Evolutionary conservation across 2,329 filamentous ascomycete genomes (phyloP), one percentile per base, ranked within the genome.

Genomic region (Cylindrodendrum hubeiense): DNA sequence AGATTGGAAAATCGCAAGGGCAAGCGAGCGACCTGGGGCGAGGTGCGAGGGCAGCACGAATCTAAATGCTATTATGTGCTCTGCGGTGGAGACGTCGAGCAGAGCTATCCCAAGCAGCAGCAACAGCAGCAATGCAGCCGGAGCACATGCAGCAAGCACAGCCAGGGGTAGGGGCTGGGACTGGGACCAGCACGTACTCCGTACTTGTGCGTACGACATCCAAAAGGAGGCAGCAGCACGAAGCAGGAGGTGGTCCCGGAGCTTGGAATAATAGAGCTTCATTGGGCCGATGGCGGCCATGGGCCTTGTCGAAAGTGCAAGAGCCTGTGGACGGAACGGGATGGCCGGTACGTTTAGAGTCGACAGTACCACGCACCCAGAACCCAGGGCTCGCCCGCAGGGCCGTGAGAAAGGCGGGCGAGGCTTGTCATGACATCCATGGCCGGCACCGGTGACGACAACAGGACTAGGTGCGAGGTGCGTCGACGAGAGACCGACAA

Each of bases 41-140:
- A 47, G 46, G 28, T 33, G 43, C 58, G 63, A 65, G 63, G 67
- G 66, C 53, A 62, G 37, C 55, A 69, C 68, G 60, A 63, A 67
- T 61, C 72, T 73, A 71, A 68, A 71, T 70, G 63, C 21, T 56
- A 52, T 58, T 53, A 60, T 65, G 53, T 58, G 60, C 65, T 60
- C 64, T 51, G 9, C 13, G 66, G 67, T 67, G 70, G 72, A 62
- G 62, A 74, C 69, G 52, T 60, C 53, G 55, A 55, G 34, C 28
- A 63, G 34, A 50, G 47, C 43, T 49, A 56, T 61, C 60, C 51
- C 58, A 52, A 73, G 64, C 54, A 72, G 64, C 54, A 72, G 59
- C 60, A 58, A 52, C 67, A 71, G 64, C 55, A 71, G 68, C 72
- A 64, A 70, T 74, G 67, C 68, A 69, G 66, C 63, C 52, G 63